These are phyloP conservation scores for Mortierella sp. DNA, from an alignment of 371 early-diverging fungal genomes.

Conservation along the genomic window DNA sequence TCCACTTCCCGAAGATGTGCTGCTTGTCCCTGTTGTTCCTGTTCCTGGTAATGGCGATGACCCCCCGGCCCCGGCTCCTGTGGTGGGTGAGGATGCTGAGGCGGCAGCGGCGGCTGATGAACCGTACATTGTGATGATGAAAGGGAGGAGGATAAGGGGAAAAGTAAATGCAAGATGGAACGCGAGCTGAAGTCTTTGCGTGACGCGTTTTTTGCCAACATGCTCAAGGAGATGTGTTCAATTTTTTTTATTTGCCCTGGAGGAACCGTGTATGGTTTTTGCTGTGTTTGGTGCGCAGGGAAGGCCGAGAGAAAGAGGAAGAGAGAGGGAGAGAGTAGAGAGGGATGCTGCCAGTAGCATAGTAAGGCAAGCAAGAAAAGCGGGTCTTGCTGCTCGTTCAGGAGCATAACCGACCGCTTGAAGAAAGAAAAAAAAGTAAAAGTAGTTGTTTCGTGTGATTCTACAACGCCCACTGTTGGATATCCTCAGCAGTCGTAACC, in stretches of 20 bases:
- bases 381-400: neutral
- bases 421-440: neutral
- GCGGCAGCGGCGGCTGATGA: constrained; percentile 23
- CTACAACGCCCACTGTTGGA: constrained; percentile 50
- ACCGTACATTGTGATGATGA: constrained; percentile 32
- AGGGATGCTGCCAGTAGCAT: neutral
- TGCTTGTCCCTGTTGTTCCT: constrained; percentile 24
- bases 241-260: neutral
- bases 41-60: constrained; percentile 16
- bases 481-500: constrained; percentile 52
- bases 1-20: neutral
- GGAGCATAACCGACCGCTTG: neutral
- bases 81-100: constrained; percentile 29
- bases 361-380: neutral
- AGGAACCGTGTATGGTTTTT: neutral
- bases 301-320: neutral
- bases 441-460: neutral
- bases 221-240: neutral
- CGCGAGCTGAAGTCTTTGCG: neutral
- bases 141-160: neutral
- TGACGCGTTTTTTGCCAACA: neutral
- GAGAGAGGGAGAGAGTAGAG: neutral
- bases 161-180: neutral
- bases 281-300: neutral
- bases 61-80: constrained; percentile 11